Percentiles rank a stretch among this genome's conserved stretches.
Conservation (phyloP, 352 stramenopile genomes). For the Phytophthora agathidicida region DNA sequence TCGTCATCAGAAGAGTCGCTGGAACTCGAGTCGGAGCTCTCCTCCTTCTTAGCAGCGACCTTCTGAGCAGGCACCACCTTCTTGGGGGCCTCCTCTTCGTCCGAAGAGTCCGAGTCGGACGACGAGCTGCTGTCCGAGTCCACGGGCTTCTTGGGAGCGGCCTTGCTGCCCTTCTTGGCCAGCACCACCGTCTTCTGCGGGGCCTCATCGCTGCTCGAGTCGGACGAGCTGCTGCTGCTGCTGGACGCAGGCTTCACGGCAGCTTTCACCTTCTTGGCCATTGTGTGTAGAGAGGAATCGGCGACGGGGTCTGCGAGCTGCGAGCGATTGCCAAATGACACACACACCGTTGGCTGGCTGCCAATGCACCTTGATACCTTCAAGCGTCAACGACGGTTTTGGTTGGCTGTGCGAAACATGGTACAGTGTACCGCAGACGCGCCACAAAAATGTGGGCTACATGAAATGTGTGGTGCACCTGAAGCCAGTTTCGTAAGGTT, state of each 20-base stretch:
- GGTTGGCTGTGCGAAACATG: slow-evolving; percentile 27
- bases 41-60: slow-evolving; percentile 58
- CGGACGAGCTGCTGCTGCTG: slow-evolving; percentile 55
- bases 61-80: slow-evolving; percentile 46
- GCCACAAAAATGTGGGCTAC: slow-evolving; percentile 5
- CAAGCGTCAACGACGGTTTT: slow-evolving; percentile 34
- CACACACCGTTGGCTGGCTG: slow-evolving; percentile 24
- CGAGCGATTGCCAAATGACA: slow-evolving; percentile 45
- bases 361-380: slow-evolving; percentile 43
- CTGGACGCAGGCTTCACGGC: slow-evolving; percentile 48
- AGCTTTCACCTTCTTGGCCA: slow-evolving; percentile 64
- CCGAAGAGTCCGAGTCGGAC: slow-evolving; percentile 44
- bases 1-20: slow-evolving; percentile 58
- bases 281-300: slow-evolving; percentile 9
- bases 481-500: slow-evolving; percentile 26
- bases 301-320: background rate
- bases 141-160: slow-evolving; percentile 43
- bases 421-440: slow-evolving; percentile 16
- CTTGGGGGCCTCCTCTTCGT: slow-evolving; percentile 49
- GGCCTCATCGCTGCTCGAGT: slow-evolving; percentile 64
- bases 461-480: slow-evolving; percentile 40
- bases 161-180: slow-evolving; percentile 66
- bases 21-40: slow-evolving; percentile 32
- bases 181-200: slow-evolving; percentile 54
- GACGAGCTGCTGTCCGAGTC: slow-evolving; percentile 42